phyloP scores from a whole-genome alignment of 1,139 yeast genomes.

The Zygoascus hellenicus region DNA sequence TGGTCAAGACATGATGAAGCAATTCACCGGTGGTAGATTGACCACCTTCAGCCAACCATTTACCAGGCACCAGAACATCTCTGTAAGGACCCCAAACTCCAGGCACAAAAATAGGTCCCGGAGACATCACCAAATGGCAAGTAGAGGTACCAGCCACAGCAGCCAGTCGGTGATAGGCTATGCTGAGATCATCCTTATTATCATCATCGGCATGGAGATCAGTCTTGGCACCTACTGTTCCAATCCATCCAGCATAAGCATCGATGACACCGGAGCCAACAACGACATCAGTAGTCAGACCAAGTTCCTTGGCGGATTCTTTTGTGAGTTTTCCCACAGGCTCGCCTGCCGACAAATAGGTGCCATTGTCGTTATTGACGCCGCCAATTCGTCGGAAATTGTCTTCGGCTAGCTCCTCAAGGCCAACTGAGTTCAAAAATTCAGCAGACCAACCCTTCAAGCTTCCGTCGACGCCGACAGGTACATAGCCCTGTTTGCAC shows the following conservation, averaged over 20 bases:
- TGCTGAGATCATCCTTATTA: constrained; percentile 32
- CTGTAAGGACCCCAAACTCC: constrained; percentile 99
- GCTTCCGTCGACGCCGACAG: constrained; percentile 83
- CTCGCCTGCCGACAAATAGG: constrained; percentile 81
- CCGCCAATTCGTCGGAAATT: constrained; percentile 82
- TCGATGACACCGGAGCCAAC: constrained; percentile 97
- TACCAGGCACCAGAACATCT: constrained; percentile 81
- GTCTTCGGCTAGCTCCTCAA: constrained; percentile 72
- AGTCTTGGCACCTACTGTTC: constrained; percentile 89
- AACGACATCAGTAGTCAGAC: constrained; percentile 68
- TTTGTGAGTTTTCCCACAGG: constrained; percentile 65
- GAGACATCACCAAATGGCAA: constrained; percentile 86
- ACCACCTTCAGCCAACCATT: constrained; percentile 99
- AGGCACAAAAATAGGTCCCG: constrained; percentile 79
- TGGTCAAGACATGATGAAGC: constrained; percentile 79
- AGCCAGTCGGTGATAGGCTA: constrained; percentile 80
- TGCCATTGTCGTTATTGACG: constrained; percentile 61
- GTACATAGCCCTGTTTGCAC: constrained; percentile 93
- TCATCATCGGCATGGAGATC: constrained; percentile 41
- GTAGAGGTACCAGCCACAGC: constrained; percentile 99
- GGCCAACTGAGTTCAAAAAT: constrained; percentile 60
- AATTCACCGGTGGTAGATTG: constrained; percentile 96
- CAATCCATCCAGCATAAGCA: constrained; percentile 98
- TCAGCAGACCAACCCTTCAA: constrained; percentile 85
- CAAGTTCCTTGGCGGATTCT: constrained; percentile 74